Evolutionary conservation across 331 rosid genomes (phyloP).

Genomic region (Quercus tomentella): DNA sequence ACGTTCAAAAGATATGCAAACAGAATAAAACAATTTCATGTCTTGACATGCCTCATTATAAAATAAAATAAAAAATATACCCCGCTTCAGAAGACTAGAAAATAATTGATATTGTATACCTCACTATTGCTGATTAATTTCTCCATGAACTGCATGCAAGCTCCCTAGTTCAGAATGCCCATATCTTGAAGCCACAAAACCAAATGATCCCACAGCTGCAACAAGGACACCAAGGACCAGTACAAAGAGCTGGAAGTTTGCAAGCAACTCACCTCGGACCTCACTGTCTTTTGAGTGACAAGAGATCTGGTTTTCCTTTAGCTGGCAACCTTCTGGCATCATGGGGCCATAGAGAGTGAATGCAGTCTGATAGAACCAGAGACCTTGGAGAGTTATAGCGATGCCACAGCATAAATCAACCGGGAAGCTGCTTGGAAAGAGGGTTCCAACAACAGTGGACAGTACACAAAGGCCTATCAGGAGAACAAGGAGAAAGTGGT

Average conservation of each 20-base stretch:
- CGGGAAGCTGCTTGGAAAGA: conserved; percentile 77
- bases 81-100: not conserved
- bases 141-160: conserved; percentile 31
- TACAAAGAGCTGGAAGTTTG: conserved; percentile 81
- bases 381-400: conserved; percentile 80
- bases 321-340: conserved; percentile 81
- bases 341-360: conserved; percentile 91
- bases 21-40: not conserved
- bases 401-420: conserved; percentile 67
- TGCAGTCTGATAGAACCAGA: conserved; percentile 98
- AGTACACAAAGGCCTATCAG: conserved; percentile 69
- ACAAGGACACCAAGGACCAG: conserved; percentile 53
- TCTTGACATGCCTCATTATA: not conserved
- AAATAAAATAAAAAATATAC: not conserved
- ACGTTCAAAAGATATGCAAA: not conserved
- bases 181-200: conserved; percentile 56
- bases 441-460: conserved; percentile 60
- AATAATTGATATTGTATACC: conserved; percentile 14
- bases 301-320: conserved; percentile 34
- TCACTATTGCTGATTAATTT: conserved; percentile 35
- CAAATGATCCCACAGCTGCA: conserved; percentile 53
- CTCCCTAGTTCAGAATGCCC: conserved; percentile 35
- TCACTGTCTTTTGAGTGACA: conserved; percentile 66
- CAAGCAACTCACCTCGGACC: conserved; percentile 82
- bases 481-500: conserved; percentile 77